Evolutionary conservation across 257 asterid genomes (phyloP).

Genomic region (Fraxinus excelsior): DNA sequence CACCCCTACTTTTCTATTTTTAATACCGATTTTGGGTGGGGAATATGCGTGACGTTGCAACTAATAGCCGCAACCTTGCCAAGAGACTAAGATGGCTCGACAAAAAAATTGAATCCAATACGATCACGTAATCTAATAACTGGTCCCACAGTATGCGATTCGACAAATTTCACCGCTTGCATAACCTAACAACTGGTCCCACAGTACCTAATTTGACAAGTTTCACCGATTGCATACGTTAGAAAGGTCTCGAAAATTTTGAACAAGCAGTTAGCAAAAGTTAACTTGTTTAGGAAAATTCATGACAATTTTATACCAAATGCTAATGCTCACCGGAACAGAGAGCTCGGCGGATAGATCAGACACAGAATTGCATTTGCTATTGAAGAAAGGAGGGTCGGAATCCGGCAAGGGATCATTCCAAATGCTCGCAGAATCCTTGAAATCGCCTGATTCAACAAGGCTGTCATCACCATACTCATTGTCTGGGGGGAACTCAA

Average conservation of each 20-base stretch:
- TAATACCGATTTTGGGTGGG: not conserved
- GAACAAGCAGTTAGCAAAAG: not conserved
- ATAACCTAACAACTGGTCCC: not conserved
- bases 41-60: conserved; percentile 17
- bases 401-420: conserved; percentile 55
- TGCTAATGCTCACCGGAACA: conserved; percentile 67
- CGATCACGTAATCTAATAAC: not conserved
- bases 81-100: not conserved
- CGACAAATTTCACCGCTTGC: not conserved
- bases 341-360: conserved; percentile 79
- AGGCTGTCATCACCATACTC: conserved; percentile 48
- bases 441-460: conserved; percentile 53
- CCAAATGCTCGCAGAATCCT: conserved; percentile 71
- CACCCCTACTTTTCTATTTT: not conserved
- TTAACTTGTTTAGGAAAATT: not conserved
- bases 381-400: conserved; percentile 52
- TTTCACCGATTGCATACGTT: not conserved
- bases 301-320: not conserved
- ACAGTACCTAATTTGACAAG: not conserved
- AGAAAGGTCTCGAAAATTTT: not conserved
- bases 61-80: conserved; percentile 28
- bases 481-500: conserved; percentile 78
- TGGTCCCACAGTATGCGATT: not conserved
- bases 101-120: not conserved
- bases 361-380: conserved; percentile 41